Evolutionary conservation across 2,329 filamentous ascomycete species (phyloP).

Genomic region (Colletotrichum sp.): DNA sequence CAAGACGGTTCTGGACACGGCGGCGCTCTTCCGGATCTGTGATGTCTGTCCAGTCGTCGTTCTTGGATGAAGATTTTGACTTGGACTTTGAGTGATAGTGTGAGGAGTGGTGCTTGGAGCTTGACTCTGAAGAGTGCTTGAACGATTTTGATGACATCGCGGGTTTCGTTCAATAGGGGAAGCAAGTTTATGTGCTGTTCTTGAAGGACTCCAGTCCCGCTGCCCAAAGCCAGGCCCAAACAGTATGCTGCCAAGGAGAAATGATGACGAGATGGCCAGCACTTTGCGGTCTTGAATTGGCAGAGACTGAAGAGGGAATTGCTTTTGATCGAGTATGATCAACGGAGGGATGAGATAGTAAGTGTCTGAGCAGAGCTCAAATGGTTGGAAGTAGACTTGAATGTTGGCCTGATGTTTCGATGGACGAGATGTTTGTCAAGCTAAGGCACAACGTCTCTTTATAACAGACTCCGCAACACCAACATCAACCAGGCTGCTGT

Average conservation of each 20-base stretch:
- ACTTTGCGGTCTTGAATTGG: background rate
- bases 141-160: conserved; percentile 35
- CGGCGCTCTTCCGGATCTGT: conserved; percentile 74
- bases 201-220: background rate
- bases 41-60: conserved; percentile 72
- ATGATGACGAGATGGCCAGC: background rate
- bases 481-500: background rate
- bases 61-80: conserved; percentile 41
- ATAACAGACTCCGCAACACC: conserved; percentile 1
- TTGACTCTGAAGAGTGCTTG: conserved; percentile 24
- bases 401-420: background rate
- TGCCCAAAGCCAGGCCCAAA: background rate
- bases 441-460: background rate
- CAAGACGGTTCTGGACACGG: conserved; percentile 77
- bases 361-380: background rate
- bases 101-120: conserved; percentile 31
- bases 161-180: background rate
- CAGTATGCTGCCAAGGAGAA: background rate
- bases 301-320: background rate
- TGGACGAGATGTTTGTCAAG: background rate
- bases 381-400: background rate
- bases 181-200: background rate
- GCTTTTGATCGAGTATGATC: background rate
- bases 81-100: conserved; percentile 47
- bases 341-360: background rate